Conservation (phyloP, 2,329 filamentous ascomycete genomes). For the Alternaria hordeiaustralica region DNA sequence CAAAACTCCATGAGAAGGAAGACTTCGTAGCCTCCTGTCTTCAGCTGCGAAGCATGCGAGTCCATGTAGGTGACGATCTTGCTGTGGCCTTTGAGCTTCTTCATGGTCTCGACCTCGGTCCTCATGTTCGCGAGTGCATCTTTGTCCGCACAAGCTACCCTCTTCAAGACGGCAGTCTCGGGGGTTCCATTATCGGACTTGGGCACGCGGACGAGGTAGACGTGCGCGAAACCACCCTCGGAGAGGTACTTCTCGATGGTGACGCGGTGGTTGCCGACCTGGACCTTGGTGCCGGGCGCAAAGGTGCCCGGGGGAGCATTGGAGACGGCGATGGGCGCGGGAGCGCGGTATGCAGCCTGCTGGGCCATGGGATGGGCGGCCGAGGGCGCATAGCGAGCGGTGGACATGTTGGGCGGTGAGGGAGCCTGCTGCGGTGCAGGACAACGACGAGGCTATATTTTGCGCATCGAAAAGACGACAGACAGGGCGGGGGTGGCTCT, state of each 20-base stretch:
- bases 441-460: slow-evolving; percentile 35
- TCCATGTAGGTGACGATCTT: slow-evolving; percentile 98
- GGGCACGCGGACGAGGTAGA: slow-evolving; percentile 91
- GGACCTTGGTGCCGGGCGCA: slow-evolving; percentile 91
- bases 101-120: slow-evolving; percentile 99
- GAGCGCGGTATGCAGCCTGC: slow-evolving; percentile 45
- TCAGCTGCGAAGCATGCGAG: slow-evolving; percentile 93
- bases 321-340: slow-evolving; percentile 35
- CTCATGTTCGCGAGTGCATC: slow-evolving; percentile 93
- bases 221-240: slow-evolving; percentile 96
- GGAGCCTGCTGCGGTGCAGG: slow-evolving; percentile 45
- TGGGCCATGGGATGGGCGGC: slow-evolving; percentile 43
- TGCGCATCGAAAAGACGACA: slow-evolving; percentile 37
- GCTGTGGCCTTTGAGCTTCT: slow-evolving; percentile 94
- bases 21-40: slow-evolving; percentile 93
- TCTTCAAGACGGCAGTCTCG: slow-evolving; percentile 85
- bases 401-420: slow-evolving; percentile 48
- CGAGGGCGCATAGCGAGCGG: slow-evolving; percentile 47
- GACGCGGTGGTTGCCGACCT: slow-evolving; percentile 90
- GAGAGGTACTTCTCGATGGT: slow-evolving; percentile 97
- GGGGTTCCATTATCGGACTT: slow-evolving; percentile 74
- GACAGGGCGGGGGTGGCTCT: slow-evolving; percentile 7
- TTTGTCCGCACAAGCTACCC: slow-evolving; percentile 96
- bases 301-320: slow-evolving; percentile 75
- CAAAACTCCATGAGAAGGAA: slow-evolving; percentile 99